These are phyloP conservation scores for Boehmeria nivea DNA, from an alignment of 306 rosid genomes.

Conservation along the genomic window DNA sequence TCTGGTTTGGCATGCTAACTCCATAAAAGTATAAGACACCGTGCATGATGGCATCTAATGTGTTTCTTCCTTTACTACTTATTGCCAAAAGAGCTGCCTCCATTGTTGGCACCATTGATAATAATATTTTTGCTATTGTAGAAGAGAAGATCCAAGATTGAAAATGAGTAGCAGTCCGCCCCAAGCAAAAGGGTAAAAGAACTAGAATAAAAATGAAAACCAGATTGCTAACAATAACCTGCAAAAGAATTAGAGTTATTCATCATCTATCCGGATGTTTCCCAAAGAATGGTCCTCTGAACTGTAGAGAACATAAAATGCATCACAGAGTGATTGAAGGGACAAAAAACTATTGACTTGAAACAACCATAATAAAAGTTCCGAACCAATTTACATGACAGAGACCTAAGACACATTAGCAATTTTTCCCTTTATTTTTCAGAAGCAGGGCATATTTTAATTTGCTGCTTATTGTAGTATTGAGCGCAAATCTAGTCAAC, in stretches of 20 bases:
- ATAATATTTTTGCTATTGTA: neutral
- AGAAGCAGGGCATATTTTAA: too few relatives aligned
- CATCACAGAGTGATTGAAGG: neutral
- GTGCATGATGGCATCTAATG: neutral
- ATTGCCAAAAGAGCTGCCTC: conserved; percentile 5
- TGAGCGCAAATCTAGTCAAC: too few relatives aligned
- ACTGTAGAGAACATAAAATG: too few relatives aligned
- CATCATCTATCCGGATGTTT: neutral
- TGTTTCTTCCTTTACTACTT: neutral
- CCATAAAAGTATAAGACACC: neutral
- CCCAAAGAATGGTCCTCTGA: too few relatives aligned
- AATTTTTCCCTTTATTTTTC: too few relatives aligned
- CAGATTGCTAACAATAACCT: conserved; percentile 19
- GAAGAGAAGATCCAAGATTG: conserved; percentile 8
- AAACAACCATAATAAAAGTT: neutral
- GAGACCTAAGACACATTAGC: too few relatives aligned
- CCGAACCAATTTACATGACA: neutral
- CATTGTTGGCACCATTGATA: neutral
- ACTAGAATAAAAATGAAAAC: conserved; percentile 3
- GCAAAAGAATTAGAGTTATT: neutral
- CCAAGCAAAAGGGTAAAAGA: conserved; percentile 18
- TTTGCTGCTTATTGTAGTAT: neutral
- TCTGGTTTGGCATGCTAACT: neutral
- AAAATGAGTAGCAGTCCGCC: conserved; percentile 1
- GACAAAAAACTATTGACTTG: neutral